Conservation (phyloP, 768 basidiomycete genomes). For the Hebeloma cylindrosporum region DNA sequence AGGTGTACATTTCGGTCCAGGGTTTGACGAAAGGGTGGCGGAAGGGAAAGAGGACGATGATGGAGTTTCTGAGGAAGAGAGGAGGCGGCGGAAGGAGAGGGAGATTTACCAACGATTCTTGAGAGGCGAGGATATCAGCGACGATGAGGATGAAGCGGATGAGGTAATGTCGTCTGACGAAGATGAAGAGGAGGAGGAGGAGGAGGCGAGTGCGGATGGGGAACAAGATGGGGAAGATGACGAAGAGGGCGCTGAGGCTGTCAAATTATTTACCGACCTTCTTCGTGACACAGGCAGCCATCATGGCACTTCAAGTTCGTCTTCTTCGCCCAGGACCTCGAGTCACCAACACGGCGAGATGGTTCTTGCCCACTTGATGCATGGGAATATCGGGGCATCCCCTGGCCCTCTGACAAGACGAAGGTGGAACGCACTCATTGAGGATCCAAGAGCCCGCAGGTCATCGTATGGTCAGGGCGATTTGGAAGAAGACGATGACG, state of each 20-base stretch:
- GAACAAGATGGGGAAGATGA: slow-evolving; percentile 17
- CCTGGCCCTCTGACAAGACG: slow-evolving; percentile 22
- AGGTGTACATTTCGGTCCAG: slow-evolving; percentile 1
- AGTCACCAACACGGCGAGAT: slow-evolving; percentile 18
- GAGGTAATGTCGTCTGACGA: slow-evolving; percentile 19
- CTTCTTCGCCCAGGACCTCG: slow-evolving; percentile 29
- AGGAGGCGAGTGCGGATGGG: slow-evolving; percentile 21
- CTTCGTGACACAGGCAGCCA: slow-evolving; percentile 21
- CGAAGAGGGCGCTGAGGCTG: slow-evolving; percentile 39
- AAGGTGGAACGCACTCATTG: slow-evolving; percentile 21
- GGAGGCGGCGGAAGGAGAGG: slow-evolving; percentile 28
- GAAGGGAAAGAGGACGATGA: slow-evolving; percentile 28
- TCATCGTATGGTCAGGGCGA: slow-evolving; percentile 16
- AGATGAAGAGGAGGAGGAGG: slow-evolving; percentile 24
- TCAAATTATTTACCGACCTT: slow-evolving; percentile 57
- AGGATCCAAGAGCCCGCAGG: slow-evolving; percentile 4
- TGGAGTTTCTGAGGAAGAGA: slow-evolving; percentile 26
- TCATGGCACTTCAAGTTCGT: slow-evolving; percentile 24
- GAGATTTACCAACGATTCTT: slow-evolving; percentile 58
- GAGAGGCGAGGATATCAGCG: slow-evolving; percentile 52
- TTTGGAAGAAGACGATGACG: slow-evolving; percentile 20
- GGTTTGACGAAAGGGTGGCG: slow-evolving; percentile 15
- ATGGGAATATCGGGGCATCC: slow-evolving; percentile 13
- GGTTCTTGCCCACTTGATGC: slow-evolving; percentile 28
- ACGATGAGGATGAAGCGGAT: slow-evolving; percentile 38